Evolutionary conservation across 192 early-diverging fungal species (phyloP).

Genomic region (Gamsiella multidivaricata): DNA sequence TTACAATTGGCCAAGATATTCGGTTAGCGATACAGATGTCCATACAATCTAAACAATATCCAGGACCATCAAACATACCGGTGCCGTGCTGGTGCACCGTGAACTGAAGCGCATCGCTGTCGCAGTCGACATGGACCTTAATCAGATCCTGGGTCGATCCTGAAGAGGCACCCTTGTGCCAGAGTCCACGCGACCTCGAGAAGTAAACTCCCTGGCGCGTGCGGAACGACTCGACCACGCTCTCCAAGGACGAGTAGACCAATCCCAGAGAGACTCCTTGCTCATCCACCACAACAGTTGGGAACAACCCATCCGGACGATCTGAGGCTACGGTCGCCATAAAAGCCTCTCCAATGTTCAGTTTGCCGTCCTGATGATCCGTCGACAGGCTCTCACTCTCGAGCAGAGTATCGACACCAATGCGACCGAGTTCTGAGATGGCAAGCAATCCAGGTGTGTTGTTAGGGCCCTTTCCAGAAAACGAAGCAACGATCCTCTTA

Average conservation of each 20-base stretch:
- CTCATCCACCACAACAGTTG: slow-evolving; percentile 95
- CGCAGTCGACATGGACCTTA: slow-evolving; percentile 88
- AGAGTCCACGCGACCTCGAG: slow-evolving; percentile 87
- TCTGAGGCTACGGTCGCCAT: slow-evolving; percentile 74
- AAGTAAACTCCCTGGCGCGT: slow-evolving; percentile 92
- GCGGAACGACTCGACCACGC: slow-evolving; percentile 82
- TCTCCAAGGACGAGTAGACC: slow-evolving; percentile 89
- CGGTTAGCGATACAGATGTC: neutral
- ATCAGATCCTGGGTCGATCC: slow-evolving; percentile 92
- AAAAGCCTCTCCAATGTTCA: slow-evolving; percentile 71
- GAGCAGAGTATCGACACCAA: slow-evolving; percentile 51
- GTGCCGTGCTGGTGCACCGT: slow-evolving; percentile 86
- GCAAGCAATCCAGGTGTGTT: slow-evolving; percentile 42
- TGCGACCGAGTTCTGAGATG: slow-evolving; percentile 41
- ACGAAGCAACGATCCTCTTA: slow-evolving; percentile 45
- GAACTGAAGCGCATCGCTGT: slow-evolving; percentile 88
- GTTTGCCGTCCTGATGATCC: slow-evolving; percentile 37
- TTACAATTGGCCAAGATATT: too few species aligned
- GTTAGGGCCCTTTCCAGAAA: slow-evolving; percentile 9
- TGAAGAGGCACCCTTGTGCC: slow-evolving; percentile 97
- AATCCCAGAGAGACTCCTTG: slow-evolving; percentile 88
- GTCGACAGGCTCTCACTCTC: slow-evolving; percentile 44
- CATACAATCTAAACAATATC: neutral
- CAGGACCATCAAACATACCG: slow-evolving; percentile 58
- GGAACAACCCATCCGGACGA: slow-evolving; percentile 89